Evolutionary conservation across 1,139 yeast genomes (phyloP), one percentile per base, ranked within the genome.

Genomic region (Taphrina pruni): DNA sequence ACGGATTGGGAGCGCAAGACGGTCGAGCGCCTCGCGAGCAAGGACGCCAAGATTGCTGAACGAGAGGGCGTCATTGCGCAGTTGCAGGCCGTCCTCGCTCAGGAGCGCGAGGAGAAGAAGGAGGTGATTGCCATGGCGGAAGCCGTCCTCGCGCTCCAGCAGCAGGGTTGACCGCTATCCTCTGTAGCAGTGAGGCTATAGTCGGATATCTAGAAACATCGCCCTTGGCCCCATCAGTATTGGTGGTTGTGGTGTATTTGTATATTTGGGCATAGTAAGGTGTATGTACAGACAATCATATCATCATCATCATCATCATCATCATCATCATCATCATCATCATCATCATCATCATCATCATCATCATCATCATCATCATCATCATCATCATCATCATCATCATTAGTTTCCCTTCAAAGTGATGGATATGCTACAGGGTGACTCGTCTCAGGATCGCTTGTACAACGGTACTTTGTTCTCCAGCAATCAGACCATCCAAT

Each of bases 51-150:
- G 38, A 36, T 68, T n/a, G 45, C 21, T n/a, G 52, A 52, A 7
- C 50, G 32, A n/a, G 67, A 68, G 12, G 64, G 17, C 26, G 35
- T 51, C 43, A 26, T 68, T 8, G 46, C 41, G 26, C 17, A 36
- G 14, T 17, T 64, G 55, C 39, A 39, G 39, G 61, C 14, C n/a
- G 55, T 39, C n/a, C 55, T 64, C 20, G 55, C 54, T 7, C 67
- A 55, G 17, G 67, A 64, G 36, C 54, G 67, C 39, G 45, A 54
- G 48, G 67, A 64, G 48, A 64, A 64, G 61, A 64, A 64, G 55
- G 67, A 64, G 26, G 67, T 64, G 55, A 64, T 64, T 55, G 61
- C 50, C 36, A 64, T 64, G 67, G 67, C 61, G 6, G 67, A 64
- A 50, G 55, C 50, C 14, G 60, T 64, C 38, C 46, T 64, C n/a